Evolutionary conservation across 2,329 filamentous ascomycete genomes (phyloP).

Genomic region (Cladophialophora carrionii): DNA sequence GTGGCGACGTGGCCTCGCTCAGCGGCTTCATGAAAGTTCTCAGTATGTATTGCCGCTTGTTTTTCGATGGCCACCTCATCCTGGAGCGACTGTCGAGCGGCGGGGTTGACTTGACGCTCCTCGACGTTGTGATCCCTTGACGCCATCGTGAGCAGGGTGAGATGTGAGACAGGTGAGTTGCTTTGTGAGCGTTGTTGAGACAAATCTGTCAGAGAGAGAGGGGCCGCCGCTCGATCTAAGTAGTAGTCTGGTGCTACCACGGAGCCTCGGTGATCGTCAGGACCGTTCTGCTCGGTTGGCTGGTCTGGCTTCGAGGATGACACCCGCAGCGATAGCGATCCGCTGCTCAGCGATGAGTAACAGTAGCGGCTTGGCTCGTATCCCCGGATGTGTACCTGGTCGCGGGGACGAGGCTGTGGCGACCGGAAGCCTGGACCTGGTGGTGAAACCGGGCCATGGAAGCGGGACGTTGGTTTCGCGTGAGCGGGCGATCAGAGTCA

Average conservation of each 20-base stretch:
- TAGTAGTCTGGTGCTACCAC: slow-evolving; percentile 14
- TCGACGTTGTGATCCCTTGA: slow-evolving; percentile 26
- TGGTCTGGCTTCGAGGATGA: background rate
- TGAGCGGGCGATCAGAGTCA: background rate
- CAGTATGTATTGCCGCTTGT: slow-evolving; percentile 39
- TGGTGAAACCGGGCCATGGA: background rate
- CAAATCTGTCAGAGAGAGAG: background rate
- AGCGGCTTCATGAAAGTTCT: slow-evolving; percentile 13
- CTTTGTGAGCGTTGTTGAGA: background rate
- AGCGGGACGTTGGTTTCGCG: background rate
- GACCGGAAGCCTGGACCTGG: background rate
- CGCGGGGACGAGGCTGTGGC: slow-evolving; percentile 3
- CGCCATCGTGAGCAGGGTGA: slow-evolving; percentile 17
- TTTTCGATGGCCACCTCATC: slow-evolving; percentile 42
- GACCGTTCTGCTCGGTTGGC: background rate
- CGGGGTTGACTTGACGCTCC: slow-evolving; percentile 22
- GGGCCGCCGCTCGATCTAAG: slow-evolving; percentile 5
- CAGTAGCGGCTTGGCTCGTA: slow-evolving; percentile 1
- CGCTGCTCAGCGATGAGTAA: slow-evolving; percentile 3
- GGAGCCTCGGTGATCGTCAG: slow-evolving; percentile 1
- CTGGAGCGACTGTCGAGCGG: slow-evolving; percentile 26
- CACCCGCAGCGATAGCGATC: background rate
- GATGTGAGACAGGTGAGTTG: background rate
- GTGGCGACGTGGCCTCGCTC: slow-evolving; percentile 53
- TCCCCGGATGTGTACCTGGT: slow-evolving; percentile 2